phyloP scores from a whole-genome alignment of 768 basidiomycete genomes.

The Boletus sp. region DNA sequence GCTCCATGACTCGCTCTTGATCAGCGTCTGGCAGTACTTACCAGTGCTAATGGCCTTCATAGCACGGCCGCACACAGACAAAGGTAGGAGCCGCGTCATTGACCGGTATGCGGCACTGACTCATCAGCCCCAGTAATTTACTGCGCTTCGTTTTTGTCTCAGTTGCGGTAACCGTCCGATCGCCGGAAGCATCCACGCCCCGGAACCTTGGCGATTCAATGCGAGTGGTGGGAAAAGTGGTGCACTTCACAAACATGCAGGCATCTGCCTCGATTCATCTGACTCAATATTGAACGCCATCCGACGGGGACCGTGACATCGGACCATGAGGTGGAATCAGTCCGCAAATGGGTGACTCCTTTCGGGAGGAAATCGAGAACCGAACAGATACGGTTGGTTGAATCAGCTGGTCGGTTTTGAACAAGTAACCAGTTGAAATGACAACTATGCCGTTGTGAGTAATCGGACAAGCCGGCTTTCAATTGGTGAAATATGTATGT shows the following conservation, averaged over 20 bases:
- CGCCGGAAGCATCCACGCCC: not conserved
- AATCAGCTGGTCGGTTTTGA: not conserved
- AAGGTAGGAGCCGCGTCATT: not conserved
- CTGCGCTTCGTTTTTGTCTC: not conserved
- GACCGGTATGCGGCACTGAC: not conserved
- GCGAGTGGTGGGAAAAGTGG: not conserved
- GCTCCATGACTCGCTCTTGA: not conserved
- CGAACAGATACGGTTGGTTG: not conserved
- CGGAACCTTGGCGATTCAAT: not conserved
- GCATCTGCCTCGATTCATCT: not conserved
- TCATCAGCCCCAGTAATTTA: not conserved
- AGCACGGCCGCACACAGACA: not conserved
- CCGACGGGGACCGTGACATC: not conserved
- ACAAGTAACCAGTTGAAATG: not conserved
- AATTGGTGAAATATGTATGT: not conserved
- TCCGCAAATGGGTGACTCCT: not conserved
- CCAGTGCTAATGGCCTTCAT: too few species aligned
- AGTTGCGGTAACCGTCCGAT: not conserved
- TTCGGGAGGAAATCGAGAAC: not conserved
- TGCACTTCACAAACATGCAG: not conserved
- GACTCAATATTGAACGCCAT: not conserved
- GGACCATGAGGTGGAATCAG: not conserved
- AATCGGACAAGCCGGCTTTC: not conserved
- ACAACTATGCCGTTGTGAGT: not conserved
- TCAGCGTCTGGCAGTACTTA: not conserved